A percentile compares a stretch with the other conserved stretches of the same genome.
phyloP scores from a whole-genome alignment of 83 land plant species.

The Diphasiastrum complanatum region DNA sequence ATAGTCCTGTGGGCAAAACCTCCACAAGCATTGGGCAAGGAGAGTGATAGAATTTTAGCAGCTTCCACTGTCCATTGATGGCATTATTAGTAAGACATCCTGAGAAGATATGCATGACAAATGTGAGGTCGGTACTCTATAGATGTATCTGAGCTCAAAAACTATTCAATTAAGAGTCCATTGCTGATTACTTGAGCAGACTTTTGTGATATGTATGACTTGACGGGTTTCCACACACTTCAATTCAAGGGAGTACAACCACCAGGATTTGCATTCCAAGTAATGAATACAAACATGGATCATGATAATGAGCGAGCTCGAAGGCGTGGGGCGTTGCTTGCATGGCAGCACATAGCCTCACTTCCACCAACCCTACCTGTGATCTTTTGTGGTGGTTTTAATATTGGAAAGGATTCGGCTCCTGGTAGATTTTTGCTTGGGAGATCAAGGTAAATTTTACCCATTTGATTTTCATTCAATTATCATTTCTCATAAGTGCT shows the following conservation, averaged over 20 bases:
- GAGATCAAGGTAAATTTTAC: slow-evolving; percentile 58
- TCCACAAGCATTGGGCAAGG: too few species aligned
- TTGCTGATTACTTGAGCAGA: too few species aligned
- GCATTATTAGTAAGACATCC: too few species aligned
- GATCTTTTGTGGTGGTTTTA: slow-evolving; percentile 85
- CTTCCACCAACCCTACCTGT: slow-evolving; percentile 82
- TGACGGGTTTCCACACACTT: slow-evolving; percentile 76
- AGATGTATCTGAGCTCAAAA: neutral
- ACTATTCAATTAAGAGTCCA: slow-evolving; percentile 6
- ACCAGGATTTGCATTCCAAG: slow-evolving; percentile 79
- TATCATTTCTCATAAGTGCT: neutral
- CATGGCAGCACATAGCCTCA: slow-evolving; percentile 94
- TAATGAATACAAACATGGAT: slow-evolving; percentile 84
- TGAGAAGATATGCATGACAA: too few species aligned
- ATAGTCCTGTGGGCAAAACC: too few species aligned
- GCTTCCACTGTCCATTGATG: too few species aligned
- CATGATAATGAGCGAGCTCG: slow-evolving; percentile 71
- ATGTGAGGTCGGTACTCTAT: too few species aligned
- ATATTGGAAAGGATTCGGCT: slow-evolving; percentile 74
- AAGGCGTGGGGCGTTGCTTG: slow-evolving; percentile 77
- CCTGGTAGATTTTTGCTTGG: slow-evolving; percentile 87
- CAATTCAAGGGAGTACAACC: slow-evolving; percentile 85
- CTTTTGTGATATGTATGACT: too few species aligned
- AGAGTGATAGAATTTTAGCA: too few species aligned
- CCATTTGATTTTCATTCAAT: neutral